Percentiles rank a stretch among this genome's conserved stretches.
These are phyloP conservation scores for Epichloe bromicola DNA, from an alignment of 2,329 filamentous ascomycete genomes.

Conservation along the genomic window DNA sequence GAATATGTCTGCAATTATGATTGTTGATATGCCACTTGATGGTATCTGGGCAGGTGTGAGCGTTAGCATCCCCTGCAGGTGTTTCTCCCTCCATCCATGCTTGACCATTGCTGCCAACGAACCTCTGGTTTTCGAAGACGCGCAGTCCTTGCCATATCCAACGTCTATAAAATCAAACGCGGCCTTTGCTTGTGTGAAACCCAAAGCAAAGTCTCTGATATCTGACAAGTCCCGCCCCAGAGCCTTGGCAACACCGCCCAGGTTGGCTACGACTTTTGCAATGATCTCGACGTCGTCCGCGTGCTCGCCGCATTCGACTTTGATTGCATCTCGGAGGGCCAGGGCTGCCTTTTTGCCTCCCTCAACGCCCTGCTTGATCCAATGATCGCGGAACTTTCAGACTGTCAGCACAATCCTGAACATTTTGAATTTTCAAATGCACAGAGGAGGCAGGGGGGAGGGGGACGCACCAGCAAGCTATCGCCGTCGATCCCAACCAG, in stretches of 20 bases:
- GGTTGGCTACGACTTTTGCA: slow-evolving; percentile 42
- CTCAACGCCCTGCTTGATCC: slow-evolving; percentile 40
- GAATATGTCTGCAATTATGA: slow-evolving; percentile 46
- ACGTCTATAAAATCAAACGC: slow-evolving; percentile 54
- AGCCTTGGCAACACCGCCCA: slow-evolving; percentile 35
- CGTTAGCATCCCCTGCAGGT: background rate
- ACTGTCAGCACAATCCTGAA: slow-evolving; percentile 4
- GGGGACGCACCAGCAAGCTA: slow-evolving; percentile 38
- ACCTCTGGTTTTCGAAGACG: slow-evolving; percentile 50
- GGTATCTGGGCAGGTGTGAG: slow-evolving; percentile 24
- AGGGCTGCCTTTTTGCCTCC: slow-evolving; percentile 41
- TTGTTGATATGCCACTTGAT: slow-evolving; percentile 46
- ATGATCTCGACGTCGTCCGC: slow-evolving; percentile 38
- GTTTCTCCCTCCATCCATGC: background rate
- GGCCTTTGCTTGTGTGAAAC: slow-evolving; percentile 45
- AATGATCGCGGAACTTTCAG: slow-evolving; percentile 42
- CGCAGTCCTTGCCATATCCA: slow-evolving; percentile 43
- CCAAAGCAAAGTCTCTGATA: slow-evolving; percentile 43
- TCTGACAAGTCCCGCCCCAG: slow-evolving; percentile 35
- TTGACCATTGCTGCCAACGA: background rate
- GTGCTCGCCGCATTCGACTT: slow-evolving; percentile 30
- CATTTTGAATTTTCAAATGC: background rate
- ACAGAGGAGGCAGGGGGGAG: background rate
- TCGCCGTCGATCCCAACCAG: slow-evolving; percentile 50
- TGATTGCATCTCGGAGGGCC: slow-evolving; percentile 34